Evolutionary conservation across 2,329 filamentous ascomycete species (phyloP).

Genomic region (Chaetomium olivaceum): DNA sequence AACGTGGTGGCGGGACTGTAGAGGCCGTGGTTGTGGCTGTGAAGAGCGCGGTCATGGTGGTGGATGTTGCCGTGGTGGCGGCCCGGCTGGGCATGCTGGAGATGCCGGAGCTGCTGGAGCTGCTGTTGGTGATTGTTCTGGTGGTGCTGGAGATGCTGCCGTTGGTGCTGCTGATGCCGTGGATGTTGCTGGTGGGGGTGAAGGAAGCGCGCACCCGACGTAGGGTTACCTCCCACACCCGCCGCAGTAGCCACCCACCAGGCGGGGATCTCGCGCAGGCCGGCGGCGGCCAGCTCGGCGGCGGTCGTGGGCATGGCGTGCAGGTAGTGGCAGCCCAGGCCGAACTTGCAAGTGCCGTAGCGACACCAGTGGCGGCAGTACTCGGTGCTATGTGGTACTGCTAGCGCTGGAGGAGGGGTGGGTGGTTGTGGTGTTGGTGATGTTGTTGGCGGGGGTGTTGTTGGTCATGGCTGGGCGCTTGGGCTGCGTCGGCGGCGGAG

Average conservation of each 20-base stretch:
- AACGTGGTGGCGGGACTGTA: not conserved
- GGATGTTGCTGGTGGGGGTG: not conserved
- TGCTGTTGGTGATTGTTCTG: not conserved
- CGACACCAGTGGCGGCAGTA: conserved; percentile 53
- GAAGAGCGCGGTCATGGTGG: no score
- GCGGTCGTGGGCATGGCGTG: conserved; percentile 51
- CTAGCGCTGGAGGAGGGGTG: not conserved
- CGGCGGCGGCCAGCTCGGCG: conserved; percentile 45
- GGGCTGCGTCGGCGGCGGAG: not conserved
- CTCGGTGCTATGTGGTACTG: not conserved
- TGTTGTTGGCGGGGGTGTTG: not conserved
- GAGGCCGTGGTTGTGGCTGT: not conserved
- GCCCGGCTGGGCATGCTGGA: not conserved
- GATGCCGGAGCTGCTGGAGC: not conserved
- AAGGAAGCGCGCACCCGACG: not conserved
- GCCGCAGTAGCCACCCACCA: conserved; percentile 32
- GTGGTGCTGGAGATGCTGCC: not conserved
- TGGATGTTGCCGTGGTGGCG: not conserved
- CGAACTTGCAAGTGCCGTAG: conserved; percentile 50
- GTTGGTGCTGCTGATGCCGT: not conserved
- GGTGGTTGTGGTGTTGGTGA: not conserved
- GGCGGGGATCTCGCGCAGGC: conserved; percentile 46
- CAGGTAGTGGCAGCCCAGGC: conserved; percentile 44
- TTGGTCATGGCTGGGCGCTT: not conserved
- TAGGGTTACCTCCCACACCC: not conserved